Percentiles rank a stretch among this genome's conserved stretches.
Evolutionary conservation across 2,329 filamentous ascomycete genomes (phyloP).

Genomic region (Aspergillus fructus): DNA sequence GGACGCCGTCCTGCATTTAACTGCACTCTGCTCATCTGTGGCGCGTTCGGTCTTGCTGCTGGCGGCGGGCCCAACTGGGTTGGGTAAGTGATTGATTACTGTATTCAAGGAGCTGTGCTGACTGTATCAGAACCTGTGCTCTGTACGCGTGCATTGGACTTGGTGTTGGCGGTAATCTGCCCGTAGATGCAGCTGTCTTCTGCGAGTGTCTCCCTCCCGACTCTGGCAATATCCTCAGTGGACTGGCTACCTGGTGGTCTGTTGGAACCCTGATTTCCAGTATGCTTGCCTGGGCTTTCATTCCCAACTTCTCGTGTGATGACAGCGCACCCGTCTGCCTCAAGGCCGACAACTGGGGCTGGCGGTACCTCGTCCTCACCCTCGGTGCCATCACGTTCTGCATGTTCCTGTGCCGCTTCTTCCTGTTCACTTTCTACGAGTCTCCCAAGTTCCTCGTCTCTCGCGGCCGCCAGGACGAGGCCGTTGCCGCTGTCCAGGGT

Average conservation of each 20-base stretch:
- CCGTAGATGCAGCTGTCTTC: constrained; percentile 77
- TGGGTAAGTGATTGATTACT: constrained; percentile 28
- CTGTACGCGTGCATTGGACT: constrained; percentile 63
- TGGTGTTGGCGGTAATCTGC: constrained; percentile 73
- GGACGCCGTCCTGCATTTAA: constrained; percentile 85
- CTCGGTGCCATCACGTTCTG: constrained; percentile 70
- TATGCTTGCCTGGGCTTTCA: constrained; percentile 66
- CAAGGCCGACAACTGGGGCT: constrained; percentile 50
- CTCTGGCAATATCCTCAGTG: constrained; percentile 69
- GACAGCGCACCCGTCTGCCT: constrained; percentile 37
- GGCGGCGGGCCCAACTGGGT: constrained; percentile 70
- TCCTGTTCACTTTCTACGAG: constrained; percentile 78
- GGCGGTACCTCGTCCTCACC: constrained; percentile 71
- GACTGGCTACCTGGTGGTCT: constrained; percentile 86
- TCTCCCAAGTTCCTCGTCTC: constrained; percentile 82
- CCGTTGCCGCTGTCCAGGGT: constrained; percentile 75
- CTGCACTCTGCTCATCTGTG: constrained; percentile 71
- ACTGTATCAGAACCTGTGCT: constrained; percentile 51
- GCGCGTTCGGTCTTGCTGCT: constrained; percentile 69
- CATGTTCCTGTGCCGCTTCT: constrained; percentile 74
- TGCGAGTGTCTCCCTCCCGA: constrained; percentile 78
- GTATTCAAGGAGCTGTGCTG: background rate
- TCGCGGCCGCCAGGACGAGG: constrained; percentile 72
- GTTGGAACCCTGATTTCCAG: constrained; percentile 71
- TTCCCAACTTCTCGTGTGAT: constrained; percentile 66